These are phyloP conservation scores for Cyclocybe cylindracea DNA, from an alignment of 768 basidiomycete species.

Conservation along the genomic window DNA sequence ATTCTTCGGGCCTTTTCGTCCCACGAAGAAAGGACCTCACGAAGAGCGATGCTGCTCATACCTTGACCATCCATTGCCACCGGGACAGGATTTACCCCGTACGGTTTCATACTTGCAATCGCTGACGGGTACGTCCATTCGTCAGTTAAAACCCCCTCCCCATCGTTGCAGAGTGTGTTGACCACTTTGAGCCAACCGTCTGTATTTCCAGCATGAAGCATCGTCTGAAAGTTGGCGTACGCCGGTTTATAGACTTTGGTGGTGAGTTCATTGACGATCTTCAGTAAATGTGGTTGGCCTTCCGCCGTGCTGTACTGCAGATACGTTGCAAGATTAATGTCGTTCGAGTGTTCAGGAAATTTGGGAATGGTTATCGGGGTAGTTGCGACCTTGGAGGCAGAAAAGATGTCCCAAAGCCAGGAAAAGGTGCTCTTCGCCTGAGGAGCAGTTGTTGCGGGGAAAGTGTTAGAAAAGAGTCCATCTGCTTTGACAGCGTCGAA, in stretches of 20 bases:
- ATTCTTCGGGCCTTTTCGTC: conserved; percentile 56
- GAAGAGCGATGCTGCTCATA: conserved; percentile 62
- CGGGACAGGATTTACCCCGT: conserved; percentile 46
- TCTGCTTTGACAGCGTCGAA: conserved; percentile 62
- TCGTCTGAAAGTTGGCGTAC: conserved; percentile 58
- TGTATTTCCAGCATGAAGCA: conserved; percentile 70
- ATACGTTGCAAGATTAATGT: conserved; percentile 60
- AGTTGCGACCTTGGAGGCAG: conserved; percentile 41
- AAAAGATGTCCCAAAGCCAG: conserved; percentile 64
- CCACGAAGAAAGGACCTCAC: conserved; percentile 65
- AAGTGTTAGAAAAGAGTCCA: conserved; percentile 37
- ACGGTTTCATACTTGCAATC: conserved; percentile 35
- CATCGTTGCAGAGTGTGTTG: conserved; percentile 64
- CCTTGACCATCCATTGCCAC: conserved; percentile 73
- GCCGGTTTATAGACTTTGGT: conserved; percentile 54
- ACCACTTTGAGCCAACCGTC: conserved; percentile 67
- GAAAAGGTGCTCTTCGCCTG: conserved; percentile 33
- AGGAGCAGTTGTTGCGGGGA: conserved; percentile 5
- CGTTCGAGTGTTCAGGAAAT: conserved; percentile 43
- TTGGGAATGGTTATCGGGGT: conserved; percentile 60
- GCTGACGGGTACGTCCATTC: conserved; percentile 80
- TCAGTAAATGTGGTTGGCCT: conserved; percentile 59
- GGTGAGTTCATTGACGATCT: conserved; percentile 60
- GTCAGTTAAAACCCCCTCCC: conserved; percentile 56
- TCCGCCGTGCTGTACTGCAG: conserved; percentile 65